Evolutionary conservation across 371 early-diverging fungal genomes (phyloP).

Genomic region (Encephalitozoon intestinalis): DNA sequence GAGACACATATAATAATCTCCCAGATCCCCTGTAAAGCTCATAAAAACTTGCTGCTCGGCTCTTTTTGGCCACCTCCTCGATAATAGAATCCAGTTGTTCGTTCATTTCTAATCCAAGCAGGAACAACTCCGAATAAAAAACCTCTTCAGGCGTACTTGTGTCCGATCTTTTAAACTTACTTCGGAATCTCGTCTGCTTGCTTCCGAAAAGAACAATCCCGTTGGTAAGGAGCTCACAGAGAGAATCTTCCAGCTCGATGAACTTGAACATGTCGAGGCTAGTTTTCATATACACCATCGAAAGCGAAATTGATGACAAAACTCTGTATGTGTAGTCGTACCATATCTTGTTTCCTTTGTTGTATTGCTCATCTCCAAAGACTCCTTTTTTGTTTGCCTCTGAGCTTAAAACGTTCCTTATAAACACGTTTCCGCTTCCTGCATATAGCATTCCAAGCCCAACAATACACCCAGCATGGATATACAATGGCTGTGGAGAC

Average conservation of each 20-base stretch:
- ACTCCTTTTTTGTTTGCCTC: slow-evolving; percentile 21
- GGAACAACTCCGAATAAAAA: slow-evolving; percentile 33
- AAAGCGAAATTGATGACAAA: not conserved
- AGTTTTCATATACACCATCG: not conserved
- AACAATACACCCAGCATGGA: not conserved
- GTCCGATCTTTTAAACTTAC: slow-evolving; percentile 7
- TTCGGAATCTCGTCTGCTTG: not conserved
- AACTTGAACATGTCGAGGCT: not conserved
- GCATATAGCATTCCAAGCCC: slow-evolving; percentile 19
- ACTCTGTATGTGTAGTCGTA: slow-evolving; percentile 31
- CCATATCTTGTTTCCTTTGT: slow-evolving; percentile 20
- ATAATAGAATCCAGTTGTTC: not conserved
- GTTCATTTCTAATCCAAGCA: not conserved
- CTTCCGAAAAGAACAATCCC: slow-evolving; percentile 20
- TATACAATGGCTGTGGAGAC: not conserved
- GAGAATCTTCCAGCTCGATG: slow-evolving; percentile 14
- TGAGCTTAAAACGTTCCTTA: not conserved
- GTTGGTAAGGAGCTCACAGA: slow-evolving; percentile 36
- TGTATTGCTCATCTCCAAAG: slow-evolving; percentile 11
- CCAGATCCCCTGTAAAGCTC: slow-evolving; percentile 30
- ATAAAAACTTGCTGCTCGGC: not conserved
- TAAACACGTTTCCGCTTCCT: not conserved
- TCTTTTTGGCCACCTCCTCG: not conserved
- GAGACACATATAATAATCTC: slow-evolving; percentile 28
- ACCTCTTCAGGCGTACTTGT: slow-evolving; percentile 43